These are phyloP conservation scores for Phaeosphaeriaceae sp. DNA, from an alignment of 2,329 filamentous ascomycete genomes.

Conservation along the genomic window DNA sequence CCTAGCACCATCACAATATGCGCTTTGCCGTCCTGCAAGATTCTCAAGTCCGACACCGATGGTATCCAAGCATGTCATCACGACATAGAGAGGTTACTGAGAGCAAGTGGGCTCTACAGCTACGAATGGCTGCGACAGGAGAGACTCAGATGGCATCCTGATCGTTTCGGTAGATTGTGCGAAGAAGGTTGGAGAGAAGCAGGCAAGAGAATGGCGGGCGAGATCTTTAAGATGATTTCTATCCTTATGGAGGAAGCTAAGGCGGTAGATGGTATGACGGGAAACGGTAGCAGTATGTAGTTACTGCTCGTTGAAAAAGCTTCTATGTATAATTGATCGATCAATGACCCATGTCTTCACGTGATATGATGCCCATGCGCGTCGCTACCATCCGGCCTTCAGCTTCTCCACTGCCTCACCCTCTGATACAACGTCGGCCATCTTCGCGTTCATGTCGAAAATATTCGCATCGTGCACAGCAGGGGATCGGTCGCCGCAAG, in stretches of 20 bases:
- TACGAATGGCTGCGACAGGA: slow-evolving; percentile 47
- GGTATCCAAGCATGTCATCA: slow-evolving; percentile 44
- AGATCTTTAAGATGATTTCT: slow-evolving; percentile 48
- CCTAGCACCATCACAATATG: slow-evolving; percentile 33
- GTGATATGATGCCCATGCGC: background rate
- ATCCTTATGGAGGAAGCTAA: slow-evolving; percentile 35
- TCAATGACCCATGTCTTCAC: background rate
- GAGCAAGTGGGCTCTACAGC: slow-evolving; percentile 43
- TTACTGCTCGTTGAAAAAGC: background rate
- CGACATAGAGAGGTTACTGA: slow-evolving; percentile 40
- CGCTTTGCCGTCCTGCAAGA: slow-evolving; percentile 25
- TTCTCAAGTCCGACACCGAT: slow-evolving; percentile 28
- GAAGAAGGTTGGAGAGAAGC: slow-evolving; percentile 39
- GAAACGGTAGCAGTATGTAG: background rate
- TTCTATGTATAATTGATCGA: background rate
- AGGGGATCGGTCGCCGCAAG: slow-evolving; percentile 55
- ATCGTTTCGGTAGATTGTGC: slow-evolving; percentile 45
- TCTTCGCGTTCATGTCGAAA: slow-evolving; percentile 57
- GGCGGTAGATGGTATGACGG: background rate
- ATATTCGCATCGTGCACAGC: slow-evolving; percentile 56
- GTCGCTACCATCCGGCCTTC: slow-evolving; percentile 44
- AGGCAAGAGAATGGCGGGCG: slow-evolving; percentile 40
- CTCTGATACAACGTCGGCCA: slow-evolving; percentile 55
- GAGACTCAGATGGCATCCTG: slow-evolving; percentile 45
- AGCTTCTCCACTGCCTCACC: slow-evolving; percentile 51